Conservation (phyloP, 192 early-diverging fungal genomes). For the Umbelopsis ramanniana region DNA sequence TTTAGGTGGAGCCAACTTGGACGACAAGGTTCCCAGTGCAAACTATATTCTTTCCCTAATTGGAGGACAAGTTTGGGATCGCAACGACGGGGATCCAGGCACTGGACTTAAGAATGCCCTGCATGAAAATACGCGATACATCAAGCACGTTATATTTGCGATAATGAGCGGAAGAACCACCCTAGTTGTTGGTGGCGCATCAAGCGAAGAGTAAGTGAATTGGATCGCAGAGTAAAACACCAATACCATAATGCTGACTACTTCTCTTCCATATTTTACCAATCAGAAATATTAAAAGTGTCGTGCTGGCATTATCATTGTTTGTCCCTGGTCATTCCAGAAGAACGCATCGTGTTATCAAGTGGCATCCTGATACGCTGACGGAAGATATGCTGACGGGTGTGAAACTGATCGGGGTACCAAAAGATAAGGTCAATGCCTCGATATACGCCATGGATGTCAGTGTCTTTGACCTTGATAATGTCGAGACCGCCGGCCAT, state of each 20-base stretch:
- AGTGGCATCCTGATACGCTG: conserved; percentile 27
- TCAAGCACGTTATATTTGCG: conserved; percentile 40
- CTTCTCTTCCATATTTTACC: background rate
- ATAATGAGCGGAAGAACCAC: conserved; percentile 37
- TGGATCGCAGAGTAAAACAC: no score
- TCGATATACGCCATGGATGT: conserved; percentile 32
- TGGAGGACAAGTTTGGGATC: conserved; percentile 11
- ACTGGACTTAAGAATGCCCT: conserved; percentile 14
- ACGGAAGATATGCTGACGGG: conserved; percentile 26
- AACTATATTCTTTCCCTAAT: conserved; percentile 18
- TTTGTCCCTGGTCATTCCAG: conserved; percentile 39
- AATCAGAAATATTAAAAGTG: conserved; percentile 26
- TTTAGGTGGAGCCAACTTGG: background rate
- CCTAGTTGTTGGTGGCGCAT: conserved; percentile 27
- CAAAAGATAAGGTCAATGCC: conserved; percentile 32
- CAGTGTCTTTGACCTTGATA: conserved; percentile 38
- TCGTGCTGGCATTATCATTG: conserved; percentile 33
- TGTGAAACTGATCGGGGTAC: conserved; percentile 34
- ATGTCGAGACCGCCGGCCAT: conserved; percentile 14
- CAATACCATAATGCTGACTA: background rate
- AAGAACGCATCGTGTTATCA: conserved; percentile 28
- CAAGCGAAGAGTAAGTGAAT: conserved; percentile 18
- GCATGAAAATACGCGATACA: conserved; percentile 26
- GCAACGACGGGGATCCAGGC: conserved; percentile 9
- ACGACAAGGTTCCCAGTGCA: background rate